A percentile compares a stretch with the other conserved stretches of the same genome.
phyloP scores from a whole-genome alignment of 441 rosid species.

The Hura crepitans region DNA sequence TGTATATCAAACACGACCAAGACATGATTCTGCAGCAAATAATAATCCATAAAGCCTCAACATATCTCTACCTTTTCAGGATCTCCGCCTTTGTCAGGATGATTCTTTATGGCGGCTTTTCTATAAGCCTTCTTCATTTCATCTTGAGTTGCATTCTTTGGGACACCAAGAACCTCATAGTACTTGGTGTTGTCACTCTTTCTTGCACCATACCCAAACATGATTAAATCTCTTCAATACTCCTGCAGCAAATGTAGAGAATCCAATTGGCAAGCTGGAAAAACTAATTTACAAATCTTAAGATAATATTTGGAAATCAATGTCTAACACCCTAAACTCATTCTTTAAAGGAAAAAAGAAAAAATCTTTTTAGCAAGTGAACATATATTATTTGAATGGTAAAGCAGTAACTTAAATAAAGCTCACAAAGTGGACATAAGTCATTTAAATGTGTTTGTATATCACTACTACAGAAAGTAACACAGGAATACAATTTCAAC shows the following conservation, averaged over 20 bases:
- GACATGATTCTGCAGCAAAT: background rate
- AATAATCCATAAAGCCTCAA: background rate
- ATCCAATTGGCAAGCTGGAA: background rate
- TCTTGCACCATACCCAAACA: conserved; percentile 59
- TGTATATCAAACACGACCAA: background rate
- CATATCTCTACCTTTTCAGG: conserved; percentile 58
- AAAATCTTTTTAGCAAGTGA: background rate
- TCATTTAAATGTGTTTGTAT: background rate
- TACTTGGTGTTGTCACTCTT: conserved; percentile 55
- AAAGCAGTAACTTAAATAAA: too few species aligned
- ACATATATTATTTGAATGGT: background rate
- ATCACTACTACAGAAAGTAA: background rate
- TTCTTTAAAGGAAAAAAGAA: too few species aligned
- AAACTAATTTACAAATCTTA: background rate
- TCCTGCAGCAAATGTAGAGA: background rate
- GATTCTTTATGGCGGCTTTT: conserved; percentile 81
- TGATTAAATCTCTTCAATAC: conserved; percentile 15
- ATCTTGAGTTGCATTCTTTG: conserved; percentile 51
- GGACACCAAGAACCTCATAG: conserved; percentile 57
- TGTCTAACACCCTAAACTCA: background rate
- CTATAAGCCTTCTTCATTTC: conserved; percentile 81
- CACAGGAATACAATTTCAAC: background rate
- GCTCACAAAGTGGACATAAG: background rate
- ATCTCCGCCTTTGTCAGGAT: conserved; percentile 90
- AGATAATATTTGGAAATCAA: too few species aligned